Base-by-base conservation (phyloP, 345 rosid genomes). In the Erodium maritimum region DNA sequence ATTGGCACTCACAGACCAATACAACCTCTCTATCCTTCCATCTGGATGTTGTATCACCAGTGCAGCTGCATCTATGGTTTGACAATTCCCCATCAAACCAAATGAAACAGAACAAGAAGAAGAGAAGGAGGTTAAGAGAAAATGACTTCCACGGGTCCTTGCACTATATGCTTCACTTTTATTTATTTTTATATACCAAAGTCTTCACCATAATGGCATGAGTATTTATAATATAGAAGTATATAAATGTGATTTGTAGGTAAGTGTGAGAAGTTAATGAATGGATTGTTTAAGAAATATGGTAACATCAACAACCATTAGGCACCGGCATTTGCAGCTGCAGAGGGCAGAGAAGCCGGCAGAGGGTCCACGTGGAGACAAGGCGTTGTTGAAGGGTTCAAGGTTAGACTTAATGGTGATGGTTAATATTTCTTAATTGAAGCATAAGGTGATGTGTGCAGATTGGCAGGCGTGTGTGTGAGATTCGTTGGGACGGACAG, bases 61-160 rank as follows among this genome's bases (percentile, higher is more conserved):
- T 19, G 95, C 99, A 0, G 97, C 99, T 0, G 99, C 99, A 61
- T 93, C 99, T 34, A 93, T 79, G 54, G 99, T 89, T 56, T 93
- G 99, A 67, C 97, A 93, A 33, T 93, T 93, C 23, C 99, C 99
- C 99, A 87, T 93, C 19, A 9, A 20, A 33, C 12, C 19, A 9
- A 22, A 19, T 18, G 9, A 21, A 37, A 9, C 14, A 61, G 34
- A 22, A 22, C 19, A 33, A 45, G 21, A 58, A 52, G 9, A 19
- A 23, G 50, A 57, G 54, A 42, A 19, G 29, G 16, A 29, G 9
- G n/a, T 29, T 21, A 20, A 42, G 62, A 58, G 19, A 19, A 46
- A 19, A 55, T 54, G 56, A 54, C 56, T 54, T 23, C 0, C 22
- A 10, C 16, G 21, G 24, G 17, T 23, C 5, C 1, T 16, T 17